phyloP scores from a whole-genome alignment of 805 yeast species.

The Sugiyamaella marilandica region DNA sequence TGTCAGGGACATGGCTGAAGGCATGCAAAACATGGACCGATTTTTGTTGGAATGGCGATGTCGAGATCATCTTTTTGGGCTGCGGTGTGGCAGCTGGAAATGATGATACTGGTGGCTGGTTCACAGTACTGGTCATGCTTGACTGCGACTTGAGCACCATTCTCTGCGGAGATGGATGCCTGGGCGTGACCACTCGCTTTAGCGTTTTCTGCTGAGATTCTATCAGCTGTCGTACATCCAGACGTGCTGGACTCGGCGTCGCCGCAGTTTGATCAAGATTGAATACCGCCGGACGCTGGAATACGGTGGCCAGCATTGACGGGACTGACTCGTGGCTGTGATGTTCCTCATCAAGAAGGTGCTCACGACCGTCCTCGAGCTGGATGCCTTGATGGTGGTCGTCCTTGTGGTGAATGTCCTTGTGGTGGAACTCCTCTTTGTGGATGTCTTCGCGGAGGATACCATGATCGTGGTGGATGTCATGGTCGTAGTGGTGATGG shows the following conservation, averaged over 20 bases:
- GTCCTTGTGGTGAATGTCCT: background rate
- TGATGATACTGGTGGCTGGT: background rate
- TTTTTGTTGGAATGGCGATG: background rate
- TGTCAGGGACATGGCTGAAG: background rate
- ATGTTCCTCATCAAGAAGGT: background rate
- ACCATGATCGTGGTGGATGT: background rate
- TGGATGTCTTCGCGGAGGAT: background rate
- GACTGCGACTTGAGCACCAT: background rate
- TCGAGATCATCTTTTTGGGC: background rate
- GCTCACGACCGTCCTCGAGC: background rate
- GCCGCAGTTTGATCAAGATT: background rate
- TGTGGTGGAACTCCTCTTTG: background rate
- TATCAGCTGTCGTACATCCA: background rate
- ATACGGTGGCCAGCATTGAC: too few species aligned
- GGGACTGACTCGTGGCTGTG: background rate
- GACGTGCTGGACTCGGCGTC: background rate
- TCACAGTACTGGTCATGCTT: background rate
- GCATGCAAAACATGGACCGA: background rate
- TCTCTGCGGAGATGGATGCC: background rate
- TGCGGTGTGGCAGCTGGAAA: background rate
- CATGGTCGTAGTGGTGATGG: background rate
- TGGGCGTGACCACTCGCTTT: background rate
- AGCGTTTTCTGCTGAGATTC: background rate
- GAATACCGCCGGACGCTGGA: background rate
- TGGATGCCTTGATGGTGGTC: background rate